Percentiles rank a stretch among this genome's conserved stretches.
These are phyloP conservation scores for Zygoascus biomembranicola DNA, from an alignment of 805 yeast species.

Conservation along the genomic window DNA sequence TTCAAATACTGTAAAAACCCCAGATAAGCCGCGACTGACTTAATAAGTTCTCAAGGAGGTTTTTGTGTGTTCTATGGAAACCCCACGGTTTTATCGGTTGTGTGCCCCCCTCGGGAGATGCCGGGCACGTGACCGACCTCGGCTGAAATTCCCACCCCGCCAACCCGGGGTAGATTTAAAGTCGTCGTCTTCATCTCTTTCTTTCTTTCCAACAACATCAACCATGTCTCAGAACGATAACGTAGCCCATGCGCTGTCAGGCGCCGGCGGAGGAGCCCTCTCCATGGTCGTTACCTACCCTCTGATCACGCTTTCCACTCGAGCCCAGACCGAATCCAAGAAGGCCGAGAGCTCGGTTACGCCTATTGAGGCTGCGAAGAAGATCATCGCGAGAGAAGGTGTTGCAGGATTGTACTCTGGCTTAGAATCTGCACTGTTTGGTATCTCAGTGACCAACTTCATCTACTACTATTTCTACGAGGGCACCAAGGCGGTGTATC, in stretches of 20 bases:
- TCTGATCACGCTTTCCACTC: constrained; percentile 73
- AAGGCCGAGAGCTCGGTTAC: constrained; percentile 15
- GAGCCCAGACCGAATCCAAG: constrained; percentile 65
- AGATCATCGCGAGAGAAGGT: constrained; percentile 52
- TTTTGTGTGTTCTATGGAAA: no score
- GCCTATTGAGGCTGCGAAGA: constrained; percentile 34
- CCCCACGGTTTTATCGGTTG: neutral
- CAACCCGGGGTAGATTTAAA: neutral
- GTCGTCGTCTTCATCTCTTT: neutral
- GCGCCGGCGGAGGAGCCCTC: constrained; percentile 88
- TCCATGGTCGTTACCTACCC: constrained; percentile 88
- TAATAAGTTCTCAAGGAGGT: no score
- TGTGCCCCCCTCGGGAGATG: neutral
- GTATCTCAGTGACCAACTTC: constrained; percentile 79
- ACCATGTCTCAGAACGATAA: constrained; percentile 26
- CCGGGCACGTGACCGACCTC: neutral
- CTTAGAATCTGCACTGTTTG: constrained; percentile 77
- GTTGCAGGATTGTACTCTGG: constrained; percentile 71
- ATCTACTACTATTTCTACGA: constrained; percentile 90
- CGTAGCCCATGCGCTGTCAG: constrained; percentile 86
- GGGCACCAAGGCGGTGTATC: constrained; percentile 36
- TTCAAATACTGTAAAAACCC: no score
- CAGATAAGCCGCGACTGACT: no score
- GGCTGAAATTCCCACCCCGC: neutral
- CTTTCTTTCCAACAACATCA: neutral